Evolutionary conservation across 768 basidiomycete species (phyloP), one percentile per base, ranked within the genome.

Genomic region (Favolaschia claudopus): DNA sequence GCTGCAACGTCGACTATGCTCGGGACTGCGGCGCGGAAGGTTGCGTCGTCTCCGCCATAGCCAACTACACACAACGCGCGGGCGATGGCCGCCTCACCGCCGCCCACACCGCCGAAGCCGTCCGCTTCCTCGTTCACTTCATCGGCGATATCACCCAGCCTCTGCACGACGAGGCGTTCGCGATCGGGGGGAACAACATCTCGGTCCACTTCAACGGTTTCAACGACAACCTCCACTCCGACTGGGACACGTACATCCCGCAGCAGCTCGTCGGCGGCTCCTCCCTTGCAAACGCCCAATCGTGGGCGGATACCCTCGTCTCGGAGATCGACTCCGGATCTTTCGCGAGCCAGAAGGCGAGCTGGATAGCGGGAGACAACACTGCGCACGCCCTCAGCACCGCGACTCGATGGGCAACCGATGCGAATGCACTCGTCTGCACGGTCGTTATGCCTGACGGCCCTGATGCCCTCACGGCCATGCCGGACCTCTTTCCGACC

Each of bases 31-130:
- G 63, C 8, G 40, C 46, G 17, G 46, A 54, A 17, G 57, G 37
- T 1, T 17, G 22, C 22, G 2, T 51, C n/a, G n/a, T n/a, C n/a
- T n/a, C n/a, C n/a, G n/a, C n/a, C n/a, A n/a, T n/a, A n/a, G n/a
- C n/a, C n/a, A 77, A 77, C 63, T 77, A 77, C 60, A 77, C 76
- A 8, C 60, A 37, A 15, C 70, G 75, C 4, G 66, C 74, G 24
- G 60, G 50, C 20, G 56, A 73, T 55, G 64, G 66, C 17, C 66
- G 65, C 14, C 64, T 75, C 5, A 60, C 64, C 34, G 56, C 67
- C 7, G 57, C 66, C 4, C 73, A 77, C 55, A n/a, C 49, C 7
- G 69, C 71, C 31, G 69, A 77, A 38, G 76, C 76, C 19, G 73
- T 55, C 48, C 58, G 64, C 55, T 69, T n/a, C n/a, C n/a, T n/a